Base-by-base conservation (phyloP, 495 filamentous ascomycete genomes). In the Xylaria flabelliformis region DNA sequence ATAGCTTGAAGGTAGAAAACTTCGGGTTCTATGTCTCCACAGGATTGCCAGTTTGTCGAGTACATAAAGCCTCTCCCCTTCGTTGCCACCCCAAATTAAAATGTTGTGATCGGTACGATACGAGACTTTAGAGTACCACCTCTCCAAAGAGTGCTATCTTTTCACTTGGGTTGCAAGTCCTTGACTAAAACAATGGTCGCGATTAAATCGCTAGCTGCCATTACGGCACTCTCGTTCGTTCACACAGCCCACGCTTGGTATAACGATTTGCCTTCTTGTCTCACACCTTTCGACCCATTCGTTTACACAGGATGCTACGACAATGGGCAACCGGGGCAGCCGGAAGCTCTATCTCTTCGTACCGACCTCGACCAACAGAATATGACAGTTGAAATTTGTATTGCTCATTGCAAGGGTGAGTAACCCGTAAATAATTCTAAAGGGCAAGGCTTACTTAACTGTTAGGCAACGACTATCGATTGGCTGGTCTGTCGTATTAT, bases 401-500 rank as follows among this genome's bases (percentile, higher is more conserved):
- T 82, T 51, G 80, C 85, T 64, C 81, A 82, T 65, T 89, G 87
- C 81, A 89, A 88, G 78, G 86, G 77, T 80, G 53, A 61, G 68
- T 67, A 68, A 17, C 51, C 13, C 10, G n/a, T 36, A 5, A 61
- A 19, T 9, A 26, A 17, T 41, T 13, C 21, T 34, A 29, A 8
- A n/a, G 36, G 34, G 44, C 32, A 24, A 71, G 17, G 48, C 69
- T 71, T 21, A 71, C 46, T 26, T 51, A 1, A 17, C 21, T 63
- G 7, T 12, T 29, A 75, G 79, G 83, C 69, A 88, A 88, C 75
- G 80, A 81, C 69, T 88, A 85, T 69, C 80, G 86, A 21, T 87
- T 88, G 63, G 87, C 87, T 59, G 87, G 87, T 59, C 75, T 89
- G 5, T 83, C 86, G 74, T 89, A 88, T 75, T 85, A 85, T 71